phyloP scores from a whole-genome alignment of 2,329 filamentous ascomycete genomes.

The Gliomastix tumulicola region DNA sequence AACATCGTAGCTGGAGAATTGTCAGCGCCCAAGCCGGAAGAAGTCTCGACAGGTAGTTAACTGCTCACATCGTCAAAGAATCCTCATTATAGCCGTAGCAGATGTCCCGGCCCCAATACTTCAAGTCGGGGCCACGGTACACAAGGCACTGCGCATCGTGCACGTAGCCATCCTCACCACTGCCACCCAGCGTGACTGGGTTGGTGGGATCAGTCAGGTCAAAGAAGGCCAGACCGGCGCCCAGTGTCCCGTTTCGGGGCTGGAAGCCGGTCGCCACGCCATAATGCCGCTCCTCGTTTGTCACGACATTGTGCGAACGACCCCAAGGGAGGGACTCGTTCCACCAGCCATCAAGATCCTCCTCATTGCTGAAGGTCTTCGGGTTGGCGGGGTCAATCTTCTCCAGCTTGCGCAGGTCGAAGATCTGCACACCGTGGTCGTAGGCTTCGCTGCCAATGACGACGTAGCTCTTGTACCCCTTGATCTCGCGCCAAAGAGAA shows the following conservation, averaged over 20 bases:
- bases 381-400: conserved; percentile 21
- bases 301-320: conserved; percentile 40
- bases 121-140: conserved; percentile 19
- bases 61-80: conserved; percentile 32
- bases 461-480: conserved; percentile 20
- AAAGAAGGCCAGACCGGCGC: conserved; percentile 48
- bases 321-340: conserved; percentile 18
- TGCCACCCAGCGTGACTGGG: conserved; percentile 45
- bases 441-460: conserved; percentile 29
- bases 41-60: not conserved
- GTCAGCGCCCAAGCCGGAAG: conserved; percentile 8
- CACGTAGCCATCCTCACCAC: conserved; percentile 48
- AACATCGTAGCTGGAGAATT: conserved; percentile 31
- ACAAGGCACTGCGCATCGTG: conserved; percentile 31
- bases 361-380: conserved; percentile 14
- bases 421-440: conserved; percentile 53
- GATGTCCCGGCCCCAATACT: conserved; percentile 37
- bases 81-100: conserved; percentile 48
- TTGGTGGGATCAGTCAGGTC: conserved; percentile 47
- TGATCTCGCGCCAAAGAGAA: conserved; percentile 23
- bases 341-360: conserved; percentile 22
- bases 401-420: conserved; percentile 45
- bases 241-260: conserved; percentile 33
- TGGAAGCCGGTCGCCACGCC: conserved; percentile 34
- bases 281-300: conserved; percentile 37